phyloP scores from a whole-genome alignment of 2,329 filamentous ascomycete genomes.

The Aureobasidium leucospermi region DNA sequence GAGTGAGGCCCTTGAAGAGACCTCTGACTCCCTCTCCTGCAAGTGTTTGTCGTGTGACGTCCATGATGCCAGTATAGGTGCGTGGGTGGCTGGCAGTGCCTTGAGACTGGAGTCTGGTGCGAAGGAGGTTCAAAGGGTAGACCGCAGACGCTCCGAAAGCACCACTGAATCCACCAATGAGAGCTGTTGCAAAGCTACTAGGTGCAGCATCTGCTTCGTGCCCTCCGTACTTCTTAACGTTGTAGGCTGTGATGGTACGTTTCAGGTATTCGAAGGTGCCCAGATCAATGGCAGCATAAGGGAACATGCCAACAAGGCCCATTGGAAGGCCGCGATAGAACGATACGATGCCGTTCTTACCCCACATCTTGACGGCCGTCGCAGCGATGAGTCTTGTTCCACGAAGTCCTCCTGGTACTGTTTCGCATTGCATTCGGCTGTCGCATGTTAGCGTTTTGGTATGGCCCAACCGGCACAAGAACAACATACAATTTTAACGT shows the following conservation, averaged over 20 bases:
- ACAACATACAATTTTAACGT: slow-evolving; percentile 61
- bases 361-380: slow-evolving; percentile 82
- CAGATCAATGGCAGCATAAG: slow-evolving; percentile 93
- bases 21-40: slow-evolving; percentile 76
- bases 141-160: slow-evolving; percentile 90
- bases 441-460: slow-evolving; percentile 14
- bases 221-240: slow-evolving; percentile 60
- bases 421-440: slow-evolving; percentile 86
- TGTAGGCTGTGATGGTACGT: slow-evolving; percentile 59
- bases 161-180: slow-evolving; percentile 85
- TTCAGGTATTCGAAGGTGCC: slow-evolving; percentile 94
- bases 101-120: slow-evolving; percentile 87
- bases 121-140: slow-evolving; percentile 88
- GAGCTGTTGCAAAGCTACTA: slow-evolving; percentile 74
- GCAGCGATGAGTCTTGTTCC: slow-evolving; percentile 76
- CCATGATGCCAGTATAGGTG: slow-evolving; percentile 84
- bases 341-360: slow-evolving; percentile 61
- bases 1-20: slow-evolving; percentile 89
- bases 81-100: slow-evolving; percentile 85
- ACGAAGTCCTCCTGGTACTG: slow-evolving; percentile 73
- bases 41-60: slow-evolving; percentile 79
- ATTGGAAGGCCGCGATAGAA: slow-evolving; percentile 92
- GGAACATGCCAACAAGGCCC: slow-evolving; percentile 93
- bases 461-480: slow-evolving; percentile 14
- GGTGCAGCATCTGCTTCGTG: slow-evolving; percentile 74